phyloP scores from a whole-genome alignment of 2,329 filamentous ascomycete genomes.

The Hypoxylon sp. region DNA sequence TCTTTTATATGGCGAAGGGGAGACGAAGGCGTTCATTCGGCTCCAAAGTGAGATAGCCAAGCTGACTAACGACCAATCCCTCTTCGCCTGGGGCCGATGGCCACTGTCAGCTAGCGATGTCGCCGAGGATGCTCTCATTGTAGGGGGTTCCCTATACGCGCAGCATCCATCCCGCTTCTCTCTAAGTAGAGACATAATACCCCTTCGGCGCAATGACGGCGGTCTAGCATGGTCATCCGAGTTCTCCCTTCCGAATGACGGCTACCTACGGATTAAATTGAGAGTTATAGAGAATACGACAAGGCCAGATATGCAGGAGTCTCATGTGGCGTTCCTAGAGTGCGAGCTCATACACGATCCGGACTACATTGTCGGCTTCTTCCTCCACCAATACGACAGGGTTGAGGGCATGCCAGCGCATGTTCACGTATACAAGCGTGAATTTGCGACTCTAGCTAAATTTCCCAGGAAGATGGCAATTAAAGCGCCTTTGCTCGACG shows the following conservation, averaged over 20 bases:
- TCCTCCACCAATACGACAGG: constrained; percentile 6
- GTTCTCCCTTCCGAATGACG: constrained; percentile 3
- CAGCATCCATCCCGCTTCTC: constrained; percentile 5
- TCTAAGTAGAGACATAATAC: constrained; percentile 1
- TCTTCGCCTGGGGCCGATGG: constrained; percentile 9
- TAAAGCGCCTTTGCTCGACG: constrained; percentile 2
- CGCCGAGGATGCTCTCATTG: not conserved
- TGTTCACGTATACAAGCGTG: constrained; percentile 9
- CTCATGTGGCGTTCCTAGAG: constrained; percentile 1
- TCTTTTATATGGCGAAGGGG: constrained; percentile 5
- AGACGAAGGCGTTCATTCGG: not conserved
- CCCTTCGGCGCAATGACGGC: constrained; percentile 5
- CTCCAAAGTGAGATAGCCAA: constrained; percentile 6
- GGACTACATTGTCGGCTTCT: constrained; percentile 2
- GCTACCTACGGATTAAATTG: not conserved
- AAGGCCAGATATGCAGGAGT: constrained; percentile 7
- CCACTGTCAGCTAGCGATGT: not conserved
- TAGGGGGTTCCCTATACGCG: not conserved
- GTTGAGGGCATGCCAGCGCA: not conserved
- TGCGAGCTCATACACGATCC: constrained; percentile 4
- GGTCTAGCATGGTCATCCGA: constrained; percentile 7
- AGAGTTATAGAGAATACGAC: constrained; percentile 1
- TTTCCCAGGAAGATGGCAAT: constrained; percentile 4
- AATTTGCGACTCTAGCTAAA: constrained; percentile 7
- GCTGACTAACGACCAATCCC: constrained; percentile 4